Evolutionary conservation across 1,139 yeast species (phyloP).

Genomic region (Saccharomyces hybrid): DNA sequence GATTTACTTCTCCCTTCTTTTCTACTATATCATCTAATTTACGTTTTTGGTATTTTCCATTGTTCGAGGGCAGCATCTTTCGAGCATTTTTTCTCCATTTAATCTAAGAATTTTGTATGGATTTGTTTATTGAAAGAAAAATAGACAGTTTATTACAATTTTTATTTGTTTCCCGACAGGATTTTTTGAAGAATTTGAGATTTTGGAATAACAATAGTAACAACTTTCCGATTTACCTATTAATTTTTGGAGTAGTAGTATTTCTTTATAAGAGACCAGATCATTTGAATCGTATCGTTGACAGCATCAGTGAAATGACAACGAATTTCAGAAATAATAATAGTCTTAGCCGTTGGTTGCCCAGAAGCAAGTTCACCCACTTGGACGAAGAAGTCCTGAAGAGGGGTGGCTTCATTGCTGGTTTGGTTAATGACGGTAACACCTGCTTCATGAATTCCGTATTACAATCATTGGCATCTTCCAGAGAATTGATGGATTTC

Average conservation of each 20-base stretch:
- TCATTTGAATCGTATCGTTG: neutral
- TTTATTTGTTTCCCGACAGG: neutral
- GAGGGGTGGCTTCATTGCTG: conserved; percentile 73
- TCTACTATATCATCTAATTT: neutral
- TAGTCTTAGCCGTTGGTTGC: conserved; percentile 22
- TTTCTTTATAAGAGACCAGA: neutral
- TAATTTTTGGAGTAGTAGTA: neutral
- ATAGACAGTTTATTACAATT: neutral
- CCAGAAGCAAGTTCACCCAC: conserved; percentile 12
- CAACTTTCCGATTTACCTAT: neutral
- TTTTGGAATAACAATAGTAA: neutral
- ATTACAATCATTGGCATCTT: conserved; percentile 73
- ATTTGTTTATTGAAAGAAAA: neutral
- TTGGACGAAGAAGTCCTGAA: conserved; percentile 21
- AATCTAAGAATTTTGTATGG: neutral
- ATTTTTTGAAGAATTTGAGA: neutral
- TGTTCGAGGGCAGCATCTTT: neutral
- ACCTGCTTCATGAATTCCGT: conserved; percentile 93
- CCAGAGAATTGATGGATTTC: conserved; percentile 52
- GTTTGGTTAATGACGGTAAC: conserved; percentile 81
- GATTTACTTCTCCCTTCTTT: neutral
- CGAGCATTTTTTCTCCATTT: neutral
- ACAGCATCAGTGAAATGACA: conserved; percentile 3
- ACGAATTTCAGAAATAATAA: conserved; percentile 8
- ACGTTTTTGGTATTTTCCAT: neutral